Evolutionary conservation across 106 monocot genomes (phyloP).

Genomic region (Xerophyta viscosa): DNA sequence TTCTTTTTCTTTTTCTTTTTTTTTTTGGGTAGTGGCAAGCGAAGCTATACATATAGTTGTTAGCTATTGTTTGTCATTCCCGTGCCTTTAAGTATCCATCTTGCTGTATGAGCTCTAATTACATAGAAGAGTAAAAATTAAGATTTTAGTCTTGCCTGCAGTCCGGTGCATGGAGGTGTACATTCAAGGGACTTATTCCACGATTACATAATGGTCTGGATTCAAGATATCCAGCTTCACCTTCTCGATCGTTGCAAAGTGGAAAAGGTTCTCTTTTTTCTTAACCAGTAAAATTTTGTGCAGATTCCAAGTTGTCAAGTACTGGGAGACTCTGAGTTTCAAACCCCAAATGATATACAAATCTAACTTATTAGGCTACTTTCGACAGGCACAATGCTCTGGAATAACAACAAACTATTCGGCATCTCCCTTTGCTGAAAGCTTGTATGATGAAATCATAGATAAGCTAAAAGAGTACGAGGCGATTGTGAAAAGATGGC

Average conservation of each 20-base stretch:
- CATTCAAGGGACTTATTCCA: slow-evolving; percentile 82
- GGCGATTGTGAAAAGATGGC: slow-evolving; percentile 85
- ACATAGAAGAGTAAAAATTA: too few relatives aligned
- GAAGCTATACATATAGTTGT: too few relatives aligned
- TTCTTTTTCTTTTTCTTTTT: too few relatives aligned
- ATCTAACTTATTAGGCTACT: neutral
- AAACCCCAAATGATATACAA: neutral
- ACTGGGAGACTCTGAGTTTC: too few relatives aligned
- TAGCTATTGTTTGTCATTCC: too few relatives aligned
- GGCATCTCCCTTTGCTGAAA: slow-evolving; percentile 80
- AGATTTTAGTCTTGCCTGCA: slow-evolving; percentile 8
- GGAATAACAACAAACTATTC: slow-evolving; percentile 34
- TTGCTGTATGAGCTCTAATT: too few relatives aligned
- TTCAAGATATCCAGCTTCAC: slow-evolving; percentile 69
- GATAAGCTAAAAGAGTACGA: slow-evolving; percentile 61
- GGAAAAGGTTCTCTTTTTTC: slow-evolving; percentile 35
- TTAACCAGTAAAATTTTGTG: too few relatives aligned
- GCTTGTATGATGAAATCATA: slow-evolving; percentile 75
- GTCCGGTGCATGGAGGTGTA: slow-evolving; percentile 65
- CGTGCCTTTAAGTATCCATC: too few relatives aligned
- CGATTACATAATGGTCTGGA: slow-evolving; percentile 86
- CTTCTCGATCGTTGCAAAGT: slow-evolving; percentile 76
- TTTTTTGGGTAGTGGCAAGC: too few relatives aligned
- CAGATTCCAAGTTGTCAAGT: too few relatives aligned
- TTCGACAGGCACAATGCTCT: slow-evolving; percentile 47